phyloP scores from a whole-genome alignment of 192 early-diverging fungal species.

The Coemansia biformis region DNA sequence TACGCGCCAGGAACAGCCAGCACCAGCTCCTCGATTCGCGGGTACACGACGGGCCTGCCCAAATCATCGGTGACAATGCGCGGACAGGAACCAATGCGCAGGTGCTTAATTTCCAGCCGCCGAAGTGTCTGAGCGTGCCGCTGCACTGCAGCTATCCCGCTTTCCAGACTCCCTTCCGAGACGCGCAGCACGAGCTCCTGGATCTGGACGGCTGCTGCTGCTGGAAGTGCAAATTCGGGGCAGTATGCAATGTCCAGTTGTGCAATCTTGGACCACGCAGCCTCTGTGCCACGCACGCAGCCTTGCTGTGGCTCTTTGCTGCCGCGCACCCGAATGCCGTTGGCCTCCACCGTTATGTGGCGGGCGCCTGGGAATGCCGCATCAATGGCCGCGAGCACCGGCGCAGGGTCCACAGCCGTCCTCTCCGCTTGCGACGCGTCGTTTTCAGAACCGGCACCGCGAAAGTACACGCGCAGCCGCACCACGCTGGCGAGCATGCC shows the following conservation, averaged over 20 bases:
- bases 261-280: background rate
- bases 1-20: constrained; percentile 21
- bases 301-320: background rate
- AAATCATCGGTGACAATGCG: constrained; percentile 2
- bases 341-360: constrained; percentile 10
- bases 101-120: constrained; percentile 6
- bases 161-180: too few species aligned
- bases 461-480: background rate
- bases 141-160: too few species aligned
- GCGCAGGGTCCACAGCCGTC: constrained; percentile 1
- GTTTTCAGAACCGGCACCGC: background rate
- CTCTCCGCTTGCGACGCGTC: background rate
- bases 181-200: too few species aligned
- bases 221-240: too few species aligned
- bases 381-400: constrained; percentile 5
- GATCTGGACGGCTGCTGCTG: too few species aligned
- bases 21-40: background rate
- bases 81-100: constrained; percentile 10
- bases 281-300: constrained; percentile 1
- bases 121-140: too few species aligned
- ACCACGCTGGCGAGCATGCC: background rate
- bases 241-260: too few species aligned
- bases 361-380: constrained; percentile 5
- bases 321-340: constrained; percentile 1
- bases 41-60: constrained; percentile 4